phyloP scores from a whole-genome alignment of 2,329 filamentous ascomycete species.

The Epicoccum sorghinum region DNA sequence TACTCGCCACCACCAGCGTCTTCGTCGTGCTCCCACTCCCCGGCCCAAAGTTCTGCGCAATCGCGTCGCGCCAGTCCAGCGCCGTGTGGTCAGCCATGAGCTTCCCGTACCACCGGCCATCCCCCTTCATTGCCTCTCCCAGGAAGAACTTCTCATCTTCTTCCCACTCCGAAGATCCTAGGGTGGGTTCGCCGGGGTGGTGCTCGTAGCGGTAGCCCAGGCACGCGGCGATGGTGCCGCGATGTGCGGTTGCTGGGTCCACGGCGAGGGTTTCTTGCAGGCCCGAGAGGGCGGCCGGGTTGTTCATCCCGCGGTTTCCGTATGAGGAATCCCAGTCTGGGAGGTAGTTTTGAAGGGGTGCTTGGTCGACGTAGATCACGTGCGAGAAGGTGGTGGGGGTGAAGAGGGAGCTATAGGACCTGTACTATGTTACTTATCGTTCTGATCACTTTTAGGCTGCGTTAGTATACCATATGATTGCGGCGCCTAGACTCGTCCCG shows the following conservation, averaged over 20 bases:
- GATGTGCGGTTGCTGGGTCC: constrained; percentile 23
- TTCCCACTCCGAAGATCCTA: constrained; percentile 20
- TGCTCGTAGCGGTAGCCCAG: constrained; percentile 32
- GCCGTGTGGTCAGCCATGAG: constrained; percentile 40
- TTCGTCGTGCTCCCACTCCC: constrained; percentile 22
- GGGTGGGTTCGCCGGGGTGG: constrained; percentile 18
- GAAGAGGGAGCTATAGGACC: constrained; percentile 38
- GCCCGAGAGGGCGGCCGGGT: constrained; percentile 15
- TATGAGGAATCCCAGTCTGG: constrained; percentile 31
- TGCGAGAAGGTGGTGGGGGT: constrained; percentile 25
- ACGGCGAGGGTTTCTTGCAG: constrained; percentile 23
- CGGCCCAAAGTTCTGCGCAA: constrained; percentile 27
- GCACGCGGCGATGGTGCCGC: constrained; percentile 31
- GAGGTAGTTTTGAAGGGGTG: constrained; percentile 34
- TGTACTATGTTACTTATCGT: background rate
- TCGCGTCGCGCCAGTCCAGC: constrained; percentile 32
- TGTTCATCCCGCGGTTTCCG: constrained; percentile 33
- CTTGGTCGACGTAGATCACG: constrained; percentile 38
- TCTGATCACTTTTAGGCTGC: too few species aligned
- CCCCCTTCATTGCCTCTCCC: constrained; percentile 28
- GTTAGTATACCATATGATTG: constrained; percentile 27
- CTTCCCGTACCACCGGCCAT: constrained; percentile 38
- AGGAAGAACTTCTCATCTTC: constrained; percentile 36
- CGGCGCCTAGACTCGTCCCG: constrained; percentile 30
- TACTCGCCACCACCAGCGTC: constrained; percentile 34